A percentile compares a stretch with the other conserved stretches of the same genome.
These are phyloP conservation scores for Cichorium intybus DNA, from an alignment of 140 eudicot genomes.

Conservation along the genomic window DNA sequence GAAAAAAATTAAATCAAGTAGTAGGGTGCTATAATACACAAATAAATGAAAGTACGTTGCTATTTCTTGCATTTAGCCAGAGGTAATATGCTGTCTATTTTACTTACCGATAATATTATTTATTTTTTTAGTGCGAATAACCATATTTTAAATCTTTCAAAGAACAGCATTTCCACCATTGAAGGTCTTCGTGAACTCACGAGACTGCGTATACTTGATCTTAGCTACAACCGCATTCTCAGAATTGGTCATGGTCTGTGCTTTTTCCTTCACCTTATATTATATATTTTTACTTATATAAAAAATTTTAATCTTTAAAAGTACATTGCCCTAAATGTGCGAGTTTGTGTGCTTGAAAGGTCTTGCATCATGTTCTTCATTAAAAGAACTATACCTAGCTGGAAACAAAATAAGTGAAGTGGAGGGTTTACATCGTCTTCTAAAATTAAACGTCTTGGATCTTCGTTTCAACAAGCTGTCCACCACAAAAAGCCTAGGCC, in stretches of 20 bases:
- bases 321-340: not conserved
- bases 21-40: no score
- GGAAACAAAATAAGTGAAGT: constrained; percentile 97
- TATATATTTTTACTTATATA: no score
- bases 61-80: not conserved
- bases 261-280: no score
- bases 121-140: constrained; percentile 65
- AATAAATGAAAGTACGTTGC: no score
- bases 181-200: constrained; percentile 96
- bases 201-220: constrained; percentile 87
- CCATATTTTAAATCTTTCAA: constrained; percentile 75
- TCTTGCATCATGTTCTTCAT: constrained; percentile 77
- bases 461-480: constrained; percentile 96
- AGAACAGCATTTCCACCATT: constrained; percentile 75
- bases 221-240: constrained; percentile 80
- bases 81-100: not conserved
- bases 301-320: not conserved
- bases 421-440: constrained; percentile 94
- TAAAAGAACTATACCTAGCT: constrained; percentile 86
- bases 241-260: constrained; percentile 91
- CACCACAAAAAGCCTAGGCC: constrained; percentile 82
- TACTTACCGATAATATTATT: constrained; percentile 7
- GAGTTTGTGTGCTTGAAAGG: constrained; percentile 42
- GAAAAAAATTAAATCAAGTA: no score
- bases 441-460: constrained; percentile 76